Evolutionary conservation across 495 filamentous ascomycete species (phyloP).

Genomic region (Haplographium delicatum): DNA sequence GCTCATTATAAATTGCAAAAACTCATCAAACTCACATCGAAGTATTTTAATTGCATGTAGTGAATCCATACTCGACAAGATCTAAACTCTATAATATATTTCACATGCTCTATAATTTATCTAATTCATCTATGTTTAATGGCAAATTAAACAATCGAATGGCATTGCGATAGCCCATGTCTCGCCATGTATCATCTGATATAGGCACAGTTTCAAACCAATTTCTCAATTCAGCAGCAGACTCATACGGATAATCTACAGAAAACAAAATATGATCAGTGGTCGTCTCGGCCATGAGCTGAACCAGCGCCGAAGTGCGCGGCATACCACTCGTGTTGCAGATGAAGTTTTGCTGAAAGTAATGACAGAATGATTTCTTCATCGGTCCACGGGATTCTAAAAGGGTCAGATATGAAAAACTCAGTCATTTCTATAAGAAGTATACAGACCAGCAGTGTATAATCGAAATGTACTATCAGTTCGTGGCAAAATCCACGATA

Average conservation of each 20-base stretch:
- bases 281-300: slow-evolving; percentile 41
- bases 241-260: slow-evolving; percentile 47
- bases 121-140: background rate
- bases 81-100: no score
- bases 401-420: no score
- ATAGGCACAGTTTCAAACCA: slow-evolving; percentile 4
- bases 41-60: no score
- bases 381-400: slow-evolving; percentile 39
- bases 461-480: slow-evolving; percentile 53
- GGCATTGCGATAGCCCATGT: slow-evolving; percentile 1
- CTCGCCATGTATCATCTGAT: background rate
- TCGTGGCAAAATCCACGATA: slow-evolving; percentile 10
- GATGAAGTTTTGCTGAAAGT: slow-evolving; percentile 58
- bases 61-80: no score
- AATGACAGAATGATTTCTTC: slow-evolving; percentile 47
- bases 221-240: background rate
- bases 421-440: slow-evolving; percentile 39
- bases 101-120: no score
- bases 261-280: slow-evolving; percentile 42
- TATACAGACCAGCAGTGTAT: slow-evolving; percentile 53
- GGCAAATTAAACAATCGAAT: slow-evolving; percentile 1
- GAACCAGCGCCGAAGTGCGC: slow-evolving; percentile 43
- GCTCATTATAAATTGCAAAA: no score
- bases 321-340: slow-evolving; percentile 60
- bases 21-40: no score